Evolutionary conservation across 306 rosid genomes (phyloP).

Genomic region (Trifolium pratense): DNA sequence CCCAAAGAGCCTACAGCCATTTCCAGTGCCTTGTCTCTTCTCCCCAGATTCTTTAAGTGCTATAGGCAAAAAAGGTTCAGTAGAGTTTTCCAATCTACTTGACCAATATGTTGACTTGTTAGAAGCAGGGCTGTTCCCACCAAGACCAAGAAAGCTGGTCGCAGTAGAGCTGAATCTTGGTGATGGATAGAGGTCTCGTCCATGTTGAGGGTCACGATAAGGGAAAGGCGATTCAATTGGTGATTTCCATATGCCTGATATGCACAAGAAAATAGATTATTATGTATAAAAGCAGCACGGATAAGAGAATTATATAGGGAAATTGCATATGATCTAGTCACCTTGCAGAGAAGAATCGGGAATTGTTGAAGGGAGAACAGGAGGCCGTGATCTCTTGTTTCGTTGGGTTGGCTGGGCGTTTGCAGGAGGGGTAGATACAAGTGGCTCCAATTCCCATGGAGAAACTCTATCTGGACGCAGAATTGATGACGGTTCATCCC

Average conservation of each 20-base stretch:
- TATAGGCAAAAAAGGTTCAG: slow-evolving; percentile 62
- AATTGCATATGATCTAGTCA: slow-evolving; percentile 42
- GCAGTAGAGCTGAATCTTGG: slow-evolving; percentile 68
- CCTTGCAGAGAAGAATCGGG: slow-evolving; percentile 73
- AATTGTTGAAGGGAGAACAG: slow-evolving; percentile 65
- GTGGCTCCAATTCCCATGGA: slow-evolving; percentile 98
- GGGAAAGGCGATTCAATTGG: slow-evolving; percentile 63
- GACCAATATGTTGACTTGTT: slow-evolving; percentile 74
- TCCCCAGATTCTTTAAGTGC: slow-evolving; percentile 64
- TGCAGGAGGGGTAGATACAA: slow-evolving; percentile 67
- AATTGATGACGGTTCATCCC: slow-evolving; percentile 96
- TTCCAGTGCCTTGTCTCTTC: slow-evolving; percentile 70
- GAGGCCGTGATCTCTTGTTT: slow-evolving; percentile 85
- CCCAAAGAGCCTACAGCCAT: slow-evolving; percentile 90
- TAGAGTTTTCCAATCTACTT: slow-evolving; percentile 63
- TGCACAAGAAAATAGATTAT: slow-evolving; percentile 33
- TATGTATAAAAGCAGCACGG: slow-evolving; percentile 18
- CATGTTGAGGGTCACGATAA: slow-evolving; percentile 67
- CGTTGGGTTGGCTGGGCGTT: slow-evolving; percentile 77
- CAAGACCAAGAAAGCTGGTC: slow-evolving; percentile 63
- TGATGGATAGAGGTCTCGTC: slow-evolving; percentile 65
- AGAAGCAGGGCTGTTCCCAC: slow-evolving; percentile 71
- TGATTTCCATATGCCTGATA: slow-evolving; percentile 81
- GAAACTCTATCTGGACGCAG: slow-evolving; percentile 96
- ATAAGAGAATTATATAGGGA: slow-evolving; percentile 20